Evolutionary conservation across 208 protist species (phyloP).

Genomic region (Crithidia mellificae): DNA sequence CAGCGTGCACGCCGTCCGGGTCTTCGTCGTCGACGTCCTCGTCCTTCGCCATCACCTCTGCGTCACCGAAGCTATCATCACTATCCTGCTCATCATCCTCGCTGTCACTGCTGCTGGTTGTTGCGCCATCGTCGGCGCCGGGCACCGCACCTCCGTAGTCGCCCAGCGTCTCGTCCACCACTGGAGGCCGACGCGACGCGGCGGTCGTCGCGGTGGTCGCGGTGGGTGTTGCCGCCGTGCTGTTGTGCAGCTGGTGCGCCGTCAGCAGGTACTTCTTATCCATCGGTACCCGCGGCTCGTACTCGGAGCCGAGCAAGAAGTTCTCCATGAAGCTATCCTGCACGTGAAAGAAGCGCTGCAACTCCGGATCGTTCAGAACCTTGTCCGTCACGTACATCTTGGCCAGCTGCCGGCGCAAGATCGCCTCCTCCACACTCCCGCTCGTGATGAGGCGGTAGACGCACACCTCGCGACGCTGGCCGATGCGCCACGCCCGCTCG

Average conservation of each 20-base stretch:
- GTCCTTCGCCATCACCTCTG: too few species aligned
- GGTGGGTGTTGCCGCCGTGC: background rate
- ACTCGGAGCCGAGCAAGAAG: slow-evolving; percentile 89
- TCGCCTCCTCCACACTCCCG: slow-evolving; percentile 99
- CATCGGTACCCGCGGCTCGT: slow-evolving; percentile 56
- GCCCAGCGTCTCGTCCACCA: slow-evolving; percentile 9
- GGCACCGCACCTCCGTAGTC: slow-evolving; percentile 25
- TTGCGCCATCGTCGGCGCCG: slow-evolving; percentile 8
- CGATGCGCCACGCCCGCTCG: slow-evolving; percentile 96
- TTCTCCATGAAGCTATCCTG: slow-evolving; percentile 88
- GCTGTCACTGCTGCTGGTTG: background rate
- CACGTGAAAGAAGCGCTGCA: slow-evolving; percentile 94
- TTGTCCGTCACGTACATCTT: slow-evolving; percentile 96
- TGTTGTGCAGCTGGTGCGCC: slow-evolving; percentile 35
- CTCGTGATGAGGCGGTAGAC: slow-evolving; percentile 97
- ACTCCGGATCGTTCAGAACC: slow-evolving; percentile 94
- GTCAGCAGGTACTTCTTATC: slow-evolving; percentile 63
- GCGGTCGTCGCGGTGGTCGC: background rate
- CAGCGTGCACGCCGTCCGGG: too few species aligned
- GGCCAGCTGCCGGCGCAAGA: slow-evolving; percentile 96
- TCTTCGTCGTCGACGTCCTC: background rate
- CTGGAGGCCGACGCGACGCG: slow-evolving; percentile 5
- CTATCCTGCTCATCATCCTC: too few species aligned
- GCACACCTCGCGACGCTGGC: slow-evolving; percentile 94
- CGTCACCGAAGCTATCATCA: too few species aligned